Evolutionary conservation across 176 grass and related monocot species (phyloP).

Genomic region (Poa annua): DNA sequence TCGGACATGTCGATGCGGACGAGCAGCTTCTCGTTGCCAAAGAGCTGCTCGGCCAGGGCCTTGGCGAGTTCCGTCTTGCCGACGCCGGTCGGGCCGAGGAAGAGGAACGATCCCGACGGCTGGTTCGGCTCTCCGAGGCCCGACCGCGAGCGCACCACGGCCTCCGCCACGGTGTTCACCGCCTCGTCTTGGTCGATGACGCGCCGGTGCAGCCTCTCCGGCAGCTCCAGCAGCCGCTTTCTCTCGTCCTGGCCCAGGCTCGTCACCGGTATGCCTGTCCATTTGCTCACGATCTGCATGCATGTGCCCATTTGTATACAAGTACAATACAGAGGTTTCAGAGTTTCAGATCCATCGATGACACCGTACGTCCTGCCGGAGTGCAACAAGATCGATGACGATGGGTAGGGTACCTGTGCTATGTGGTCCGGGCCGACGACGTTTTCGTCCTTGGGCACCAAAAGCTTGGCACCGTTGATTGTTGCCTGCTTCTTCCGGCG

Average conservation of each 20-base stretch:
- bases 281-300: constrained; percentile 65
- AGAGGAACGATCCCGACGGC: constrained; percentile 89
- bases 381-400: no score
- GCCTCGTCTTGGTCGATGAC: constrained; percentile 61
- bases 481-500: constrained; percentile 46
- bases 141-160: constrained; percentile 79
- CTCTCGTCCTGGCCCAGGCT: constrained; percentile 78
- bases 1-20: constrained; percentile 95
- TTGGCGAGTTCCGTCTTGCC: constrained; percentile 98
- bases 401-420: not conserved
- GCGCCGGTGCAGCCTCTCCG: constrained; percentile 65
- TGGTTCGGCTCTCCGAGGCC: constrained; percentile 82
- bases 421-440: not conserved
- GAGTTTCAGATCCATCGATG: not conserved
- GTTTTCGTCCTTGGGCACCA: constrained; percentile 16
- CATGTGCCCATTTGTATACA: no score
- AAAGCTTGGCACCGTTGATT: not conserved
- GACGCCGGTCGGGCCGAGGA: constrained; percentile 86
- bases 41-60: constrained; percentile 87
- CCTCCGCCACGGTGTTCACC: constrained; percentile 71
- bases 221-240: constrained; percentile 62
- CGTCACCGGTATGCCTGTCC: constrained; percentile 90
- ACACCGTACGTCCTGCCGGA: not conserved
- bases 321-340: not conserved
- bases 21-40: constrained; percentile 87